A percentile compares a stretch with the other conserved stretches of the same genome.
These are phyloP conservation scores for Nothophytophthora sp. DNA, from an alignment of 352 stramenopile genomes.

Conservation along the genomic window DNA sequence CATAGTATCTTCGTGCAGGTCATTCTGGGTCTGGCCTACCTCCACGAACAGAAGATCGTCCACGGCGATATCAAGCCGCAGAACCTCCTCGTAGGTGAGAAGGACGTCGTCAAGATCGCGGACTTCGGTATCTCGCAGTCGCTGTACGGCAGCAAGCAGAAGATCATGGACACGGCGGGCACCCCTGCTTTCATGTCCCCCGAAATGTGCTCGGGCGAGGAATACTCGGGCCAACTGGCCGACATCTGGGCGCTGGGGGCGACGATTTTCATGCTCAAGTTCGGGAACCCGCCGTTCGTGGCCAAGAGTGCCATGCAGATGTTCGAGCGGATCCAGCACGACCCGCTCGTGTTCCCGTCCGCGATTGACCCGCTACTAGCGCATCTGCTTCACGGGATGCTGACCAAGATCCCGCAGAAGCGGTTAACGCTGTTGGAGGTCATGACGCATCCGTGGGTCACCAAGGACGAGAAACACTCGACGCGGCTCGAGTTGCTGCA, in stretches of 20 bases:
- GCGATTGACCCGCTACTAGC: slow-evolving; percentile 54
- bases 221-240: slow-evolving; percentile 84
- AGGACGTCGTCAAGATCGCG: slow-evolving; percentile 91
- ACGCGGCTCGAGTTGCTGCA: slow-evolving; percentile 16
- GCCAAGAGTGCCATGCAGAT: slow-evolving; percentile 88
- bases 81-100: slow-evolving; percentile 87
- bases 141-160: slow-evolving; percentile 78
- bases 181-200: slow-evolving; percentile 94
- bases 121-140: slow-evolving; percentile 92
- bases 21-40: slow-evolving; percentile 87
- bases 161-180: slow-evolving; percentile 76
- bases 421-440: slow-evolving; percentile 64
- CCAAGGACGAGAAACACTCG: slow-evolving; percentile 54
- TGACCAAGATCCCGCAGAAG: slow-evolving; percentile 60
- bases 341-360: slow-evolving; percentile 63
- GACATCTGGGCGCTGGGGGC: slow-evolving; percentile 92
- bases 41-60: slow-evolving; percentile 86
- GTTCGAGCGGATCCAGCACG: slow-evolving; percentile 88
- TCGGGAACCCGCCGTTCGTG: slow-evolving; percentile 88
- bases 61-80: slow-evolving; percentile 89
- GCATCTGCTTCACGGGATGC: slow-evolving; percentile 63
- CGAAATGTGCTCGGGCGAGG: slow-evolving; percentile 89
- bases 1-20: slow-evolving; percentile 78
- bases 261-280: slow-evolving; percentile 89
- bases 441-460: slow-evolving; percentile 82